Percentiles rank a stretch among this genome's conserved stretches.
Conservation (phyloP, 345 rosid species). For the Aquilaria yunnanensis region DNA sequence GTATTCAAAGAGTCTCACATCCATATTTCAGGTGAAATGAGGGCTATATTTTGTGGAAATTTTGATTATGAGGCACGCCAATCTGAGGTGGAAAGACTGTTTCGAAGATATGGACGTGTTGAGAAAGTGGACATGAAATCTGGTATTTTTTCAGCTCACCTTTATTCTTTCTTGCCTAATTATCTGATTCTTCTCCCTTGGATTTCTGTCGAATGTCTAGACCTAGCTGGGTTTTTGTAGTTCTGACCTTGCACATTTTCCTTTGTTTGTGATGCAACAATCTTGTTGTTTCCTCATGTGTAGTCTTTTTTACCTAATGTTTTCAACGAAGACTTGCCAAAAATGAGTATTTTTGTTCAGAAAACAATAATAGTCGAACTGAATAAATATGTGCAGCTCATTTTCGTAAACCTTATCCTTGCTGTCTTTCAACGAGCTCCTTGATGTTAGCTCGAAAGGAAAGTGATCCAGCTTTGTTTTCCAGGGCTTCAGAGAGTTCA, state of each 20-base stretch:
- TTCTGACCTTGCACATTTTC: neutral
- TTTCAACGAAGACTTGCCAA: too few relatives aligned
- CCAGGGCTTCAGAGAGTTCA: too few relatives aligned
- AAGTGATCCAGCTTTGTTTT: too few relatives aligned
- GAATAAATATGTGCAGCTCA: too few relatives aligned
- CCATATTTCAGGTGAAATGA: conserved; percentile 41
- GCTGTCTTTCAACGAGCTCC: too few relatives aligned
- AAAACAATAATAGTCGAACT: too few relatives aligned
- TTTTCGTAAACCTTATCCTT: too few relatives aligned
- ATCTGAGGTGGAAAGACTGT: conserved; percentile 78
- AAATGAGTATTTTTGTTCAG: too few relatives aligned
- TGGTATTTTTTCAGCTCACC: conserved; percentile 39
- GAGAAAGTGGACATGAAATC: conserved; percentile 95
- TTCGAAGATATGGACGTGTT: conserved; percentile 76
- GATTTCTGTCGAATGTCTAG: neutral
- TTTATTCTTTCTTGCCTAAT: neutral
- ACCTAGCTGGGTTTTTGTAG: too few relatives aligned
- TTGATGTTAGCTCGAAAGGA: too few relatives aligned
- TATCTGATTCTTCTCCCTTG: neutral
- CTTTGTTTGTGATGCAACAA: too few relatives aligned
- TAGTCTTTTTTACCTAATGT: too few relatives aligned
- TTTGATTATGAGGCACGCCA: conserved; percentile 90
- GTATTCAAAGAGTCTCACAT: neutral
- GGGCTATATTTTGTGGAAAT: conserved; percentile 89
- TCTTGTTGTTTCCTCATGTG: neutral